Percentiles rank a stretch among this genome's conserved stretches.
These are phyloP conservation scores for Penicillium steckii DNA, from an alignment of 495 filamentous ascomycete species.

Conservation along the genomic window DNA sequence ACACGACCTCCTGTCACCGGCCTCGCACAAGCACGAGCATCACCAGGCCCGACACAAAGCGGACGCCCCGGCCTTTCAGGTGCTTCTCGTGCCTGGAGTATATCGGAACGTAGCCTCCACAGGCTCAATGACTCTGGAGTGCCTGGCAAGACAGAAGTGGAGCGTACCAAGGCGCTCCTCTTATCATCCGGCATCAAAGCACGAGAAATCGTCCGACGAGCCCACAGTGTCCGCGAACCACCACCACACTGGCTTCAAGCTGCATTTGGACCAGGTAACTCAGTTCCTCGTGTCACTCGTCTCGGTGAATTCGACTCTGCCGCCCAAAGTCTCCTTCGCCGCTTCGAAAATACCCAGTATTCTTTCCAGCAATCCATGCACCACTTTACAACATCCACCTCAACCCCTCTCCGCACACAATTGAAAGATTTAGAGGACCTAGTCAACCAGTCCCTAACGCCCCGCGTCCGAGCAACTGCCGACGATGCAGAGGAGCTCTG, in stretches of 20 bases:
- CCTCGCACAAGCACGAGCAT: conserved; percentile 43
- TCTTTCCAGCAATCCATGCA: conserved; percentile 54
- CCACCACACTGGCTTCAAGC: conserved; percentile 40
- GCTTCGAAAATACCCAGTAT: conserved; percentile 54
- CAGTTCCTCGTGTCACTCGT: conserved; percentile 52
- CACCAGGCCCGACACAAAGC: conserved; percentile 20
- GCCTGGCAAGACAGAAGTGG: conserved; percentile 62
- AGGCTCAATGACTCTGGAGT: conserved; percentile 34
- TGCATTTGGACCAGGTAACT: conserved; percentile 20
- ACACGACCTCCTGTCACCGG: conserved; percentile 46
- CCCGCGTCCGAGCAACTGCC: conserved; percentile 59
- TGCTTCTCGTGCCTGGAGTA: conserved; percentile 58
- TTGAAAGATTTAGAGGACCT: conserved; percentile 50
- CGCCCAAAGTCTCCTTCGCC: conserved; percentile 56
- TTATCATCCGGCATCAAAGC: conserved; percentile 85
- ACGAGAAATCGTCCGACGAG: conserved; percentile 67
- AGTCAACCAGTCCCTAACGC: conserved; percentile 57
- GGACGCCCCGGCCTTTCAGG: conserved; percentile 25
- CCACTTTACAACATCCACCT: conserved; percentile 46
- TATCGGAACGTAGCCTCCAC: conserved; percentile 57
- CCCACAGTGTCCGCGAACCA: conserved; percentile 46
- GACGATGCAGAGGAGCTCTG: conserved; percentile 76
- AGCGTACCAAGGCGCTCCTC: conserved; percentile 69
- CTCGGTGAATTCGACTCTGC: conserved; percentile 68
- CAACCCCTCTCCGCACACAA: conserved; percentile 42